phyloP scores from a whole-genome alignment of 306 rosid genomes.

The Acacia acuminata region DNA sequence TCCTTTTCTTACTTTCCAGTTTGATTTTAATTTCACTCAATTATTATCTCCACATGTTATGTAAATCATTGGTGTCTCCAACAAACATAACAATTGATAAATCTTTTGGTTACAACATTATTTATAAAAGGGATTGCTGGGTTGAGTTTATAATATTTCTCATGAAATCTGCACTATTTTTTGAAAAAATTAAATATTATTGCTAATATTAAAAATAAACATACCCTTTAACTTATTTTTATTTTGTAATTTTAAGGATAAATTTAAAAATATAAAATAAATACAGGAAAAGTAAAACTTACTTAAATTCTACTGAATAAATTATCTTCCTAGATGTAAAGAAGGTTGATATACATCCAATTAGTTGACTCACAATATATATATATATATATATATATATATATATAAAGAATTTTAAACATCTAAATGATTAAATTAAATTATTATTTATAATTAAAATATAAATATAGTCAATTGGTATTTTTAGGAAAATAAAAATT shows the following conservation, averaged over 20 bases:
- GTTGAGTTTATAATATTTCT: neutral
- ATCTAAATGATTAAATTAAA: too few species aligned
- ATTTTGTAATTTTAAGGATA: too few species aligned
- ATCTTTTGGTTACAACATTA: neutral
- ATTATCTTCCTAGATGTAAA: neutral
- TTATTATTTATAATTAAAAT: too few species aligned
- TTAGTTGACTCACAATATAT: neutral
- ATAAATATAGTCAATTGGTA: neutral
- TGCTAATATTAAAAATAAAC: neutral
- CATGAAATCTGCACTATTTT: neutral
- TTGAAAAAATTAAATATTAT: too few species aligned
- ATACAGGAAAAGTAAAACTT: too few species aligned
- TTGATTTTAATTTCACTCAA: neutral
- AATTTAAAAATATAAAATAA: too few species aligned
- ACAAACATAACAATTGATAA: neutral
- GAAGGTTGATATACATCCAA: neutral
- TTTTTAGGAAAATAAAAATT: neutral
- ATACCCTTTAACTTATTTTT: too few species aligned
- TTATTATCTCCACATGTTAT: neutral
- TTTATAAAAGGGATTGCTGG: neutral
- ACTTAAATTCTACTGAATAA: neutral
- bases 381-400: too few species aligned
- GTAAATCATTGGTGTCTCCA: neutral
- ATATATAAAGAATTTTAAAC: too few species aligned
- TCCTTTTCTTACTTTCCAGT: neutral